A percentile compares a stretch with the other conserved stretches of the same genome.
phyloP scores from a whole-genome alignment of 2,329 filamentous ascomycete species.

The Xylaria multiplex region DNA sequence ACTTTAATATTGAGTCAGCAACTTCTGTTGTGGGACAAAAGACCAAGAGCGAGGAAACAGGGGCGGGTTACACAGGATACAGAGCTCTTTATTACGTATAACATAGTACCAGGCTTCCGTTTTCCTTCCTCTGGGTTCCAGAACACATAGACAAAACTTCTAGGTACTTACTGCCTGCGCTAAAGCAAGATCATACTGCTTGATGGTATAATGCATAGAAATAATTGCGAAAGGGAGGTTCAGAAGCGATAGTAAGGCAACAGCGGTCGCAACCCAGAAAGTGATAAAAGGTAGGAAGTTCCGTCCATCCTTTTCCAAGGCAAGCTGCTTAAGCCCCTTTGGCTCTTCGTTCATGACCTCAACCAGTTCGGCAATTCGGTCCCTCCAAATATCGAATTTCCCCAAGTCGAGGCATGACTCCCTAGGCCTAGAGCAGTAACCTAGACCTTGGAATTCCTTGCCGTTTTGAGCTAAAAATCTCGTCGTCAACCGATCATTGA shows the following conservation, averaged over 20 bases:
- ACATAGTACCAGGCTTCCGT: not conserved
- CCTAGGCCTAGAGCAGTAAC: constrained; percentile 29
- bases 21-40: not conserved
- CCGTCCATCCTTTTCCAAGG: constrained; percentile 28
- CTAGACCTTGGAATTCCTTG: constrained; percentile 33
- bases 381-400: constrained; percentile 30
- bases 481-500: constrained; percentile 32
- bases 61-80: not conserved
- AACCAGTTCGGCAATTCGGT: constrained; percentile 26
- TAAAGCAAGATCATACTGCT: constrained; percentile 30
- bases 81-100: not conserved
- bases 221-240: constrained; percentile 27
- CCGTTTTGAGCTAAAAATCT: constrained; percentile 30
- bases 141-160: not conserved
- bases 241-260: constrained; percentile 24
- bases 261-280: constrained; percentile 30
- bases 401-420: constrained; percentile 28
- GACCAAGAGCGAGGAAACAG: not conserved
- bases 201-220: constrained; percentile 29
- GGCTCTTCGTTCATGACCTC: constrained; percentile 36
- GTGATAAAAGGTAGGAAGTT: constrained; percentile 31
- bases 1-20: constrained; percentile 10
- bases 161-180: constrained; percentile 26
- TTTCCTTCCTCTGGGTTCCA: no score
- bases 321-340: constrained; percentile 27